Evolutionary conservation across 352 stramenopile species (phyloP), one percentile per base, ranked within the genome.

Genomic region (Phytophthora sansomeana): DNA sequence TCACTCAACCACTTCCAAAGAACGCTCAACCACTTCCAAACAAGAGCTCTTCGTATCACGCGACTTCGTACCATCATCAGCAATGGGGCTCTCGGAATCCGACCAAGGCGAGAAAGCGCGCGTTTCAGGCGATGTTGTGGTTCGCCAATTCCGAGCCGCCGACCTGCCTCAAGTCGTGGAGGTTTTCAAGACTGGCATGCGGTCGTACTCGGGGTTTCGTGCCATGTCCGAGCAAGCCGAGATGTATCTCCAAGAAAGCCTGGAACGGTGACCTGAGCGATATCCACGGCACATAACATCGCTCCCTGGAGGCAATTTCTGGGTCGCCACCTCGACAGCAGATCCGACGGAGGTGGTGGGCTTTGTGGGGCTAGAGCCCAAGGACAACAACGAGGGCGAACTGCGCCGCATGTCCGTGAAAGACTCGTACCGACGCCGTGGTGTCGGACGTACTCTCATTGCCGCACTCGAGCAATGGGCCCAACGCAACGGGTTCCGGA

Each of bases 401-500:
- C 32, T 77, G 46, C 71, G 80, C 1, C 74, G 80, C 47, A 69
- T 89, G 74, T 85, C 78, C 1, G 78, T 87, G 28, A 68, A 75
- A 54, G n/a, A 51, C 26, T 69, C 66, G 10, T 64, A 67, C 16
- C 73, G 70, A 8, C 74, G 77, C 11, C 70, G 64, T 17, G 75
- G 78, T 21, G 42, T 89, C 14, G 78, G 68, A 1, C 70, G 67
- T 9, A 41, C 68, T 13, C 66, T 89, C 6, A 58, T 89, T 17
- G 7, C n/a, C 5, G 11, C 60, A 35, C 61, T 89, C 1, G 80
- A 89, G 48, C 9, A 68, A 4, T 89, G 74, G 78, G 78, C 74
- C 1, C 29, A 47, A 5, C 21, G 43, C 0, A 49, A 75, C 8
- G 58, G 50, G 0, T 70, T 71, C 19, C 21, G 17, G 13, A 72